These are phyloP conservation scores for Clitopilus hobsonii DNA, from an alignment of 768 basidiomycete species.

Conservation along the genomic window DNA sequence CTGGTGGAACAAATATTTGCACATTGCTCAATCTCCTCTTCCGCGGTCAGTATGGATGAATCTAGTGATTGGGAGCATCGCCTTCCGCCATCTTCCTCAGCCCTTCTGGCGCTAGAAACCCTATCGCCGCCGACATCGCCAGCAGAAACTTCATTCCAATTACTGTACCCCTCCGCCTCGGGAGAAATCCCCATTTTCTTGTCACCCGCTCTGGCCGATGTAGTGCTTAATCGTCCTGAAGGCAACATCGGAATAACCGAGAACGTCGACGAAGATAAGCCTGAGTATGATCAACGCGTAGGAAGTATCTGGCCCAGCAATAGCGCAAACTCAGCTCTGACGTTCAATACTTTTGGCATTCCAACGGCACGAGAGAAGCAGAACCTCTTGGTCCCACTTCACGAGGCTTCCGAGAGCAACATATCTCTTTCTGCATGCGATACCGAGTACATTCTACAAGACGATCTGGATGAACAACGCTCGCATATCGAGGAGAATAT, in stretches of 20 bases:
- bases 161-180: slow-evolving; percentile 33
- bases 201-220: slow-evolving; percentile 17
- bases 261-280: neutral
- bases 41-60: neutral
- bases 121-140: slow-evolving; percentile 45
- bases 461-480: too few relatives aligned
- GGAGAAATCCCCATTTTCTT: slow-evolving; percentile 50
- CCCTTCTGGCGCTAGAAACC: slow-evolving; percentile 30
- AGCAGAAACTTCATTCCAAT: slow-evolving; percentile 31
- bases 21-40: neutral
- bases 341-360: neutral
- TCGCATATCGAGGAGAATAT: too few relatives aligned
- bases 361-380: too few relatives aligned
- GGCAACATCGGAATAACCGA: too few relatives aligned
- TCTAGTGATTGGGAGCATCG: slow-evolving; percentile 13
- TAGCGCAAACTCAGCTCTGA: neutral
- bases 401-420: too few relatives aligned
- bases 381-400: too few relatives aligned
- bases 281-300: neutral
- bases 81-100: slow-evolving; percentile 36
- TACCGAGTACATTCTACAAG: too few relatives aligned
- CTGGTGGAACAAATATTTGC: neutral
- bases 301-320: neutral
- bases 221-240: too few relatives aligned
- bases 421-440: too few relatives aligned